Evolutionary conservation across 352 stramenopile genomes (phyloP), one percentile per base, ranked within the genome.

Genomic region (Globisporangium polare): DNA sequence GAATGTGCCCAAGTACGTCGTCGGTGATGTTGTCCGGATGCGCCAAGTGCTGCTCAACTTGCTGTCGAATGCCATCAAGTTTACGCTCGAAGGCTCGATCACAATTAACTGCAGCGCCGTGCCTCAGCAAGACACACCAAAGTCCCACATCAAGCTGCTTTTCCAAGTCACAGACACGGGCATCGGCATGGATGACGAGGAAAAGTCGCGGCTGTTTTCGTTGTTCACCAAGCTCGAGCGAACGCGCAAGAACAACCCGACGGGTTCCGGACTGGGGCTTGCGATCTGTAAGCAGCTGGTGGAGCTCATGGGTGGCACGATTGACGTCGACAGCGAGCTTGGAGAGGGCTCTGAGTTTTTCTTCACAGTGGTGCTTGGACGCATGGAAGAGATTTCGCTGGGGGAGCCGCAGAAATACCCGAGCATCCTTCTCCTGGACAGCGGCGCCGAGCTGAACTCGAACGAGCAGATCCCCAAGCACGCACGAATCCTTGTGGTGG

Each of bases 11-110:
- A 75, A 80, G 66, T 72, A 68, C 26, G 66, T 84, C 13, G 73
- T 84, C 55, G 82, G 86, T 24, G 83, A 92, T 41, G 77, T 88
- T 1, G 78, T 75, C 52, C 74, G 83, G 13, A 62, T 91, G 35
- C 79, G 82, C 1, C 83, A 92, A 29, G 74, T 92, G n/a, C 29
- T 92, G 15, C 56, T 88, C 17, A 92, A 92, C 57, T 69, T 92
- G 41, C 52, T 92, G 7, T 89, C 77, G 13, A 92, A 92, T 41
- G 76, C 80, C 15, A 89, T 92, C 54, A 92, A 92, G 66, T 92
- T 92, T 49, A 90, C 83, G 22, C 80, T 86, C 41, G 60, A 84
- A 27, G 82, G 83, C 31, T 77, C 75, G n/a, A 88, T 92, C 37
- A 87, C 77, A 20, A 74, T 92, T 9, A 78, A 74, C 20, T 88